phyloP scores from a whole-genome alignment of 2,329 filamentous ascomycete species.

The Neofusicoccum laricinum region DNA sequence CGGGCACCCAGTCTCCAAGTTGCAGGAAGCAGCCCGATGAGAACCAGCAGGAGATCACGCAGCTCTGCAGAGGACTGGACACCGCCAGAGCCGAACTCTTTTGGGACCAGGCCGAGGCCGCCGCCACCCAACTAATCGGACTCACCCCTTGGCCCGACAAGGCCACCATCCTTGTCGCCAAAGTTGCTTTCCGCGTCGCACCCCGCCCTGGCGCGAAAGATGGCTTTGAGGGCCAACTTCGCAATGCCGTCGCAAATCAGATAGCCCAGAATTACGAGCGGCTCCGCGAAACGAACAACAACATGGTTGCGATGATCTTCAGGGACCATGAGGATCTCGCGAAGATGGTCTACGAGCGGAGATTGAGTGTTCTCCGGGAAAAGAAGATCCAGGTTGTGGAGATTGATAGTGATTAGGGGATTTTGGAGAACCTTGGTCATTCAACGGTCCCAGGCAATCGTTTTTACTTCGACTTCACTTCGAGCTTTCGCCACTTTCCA shows the following conservation, averaged over 20 bases:
- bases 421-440: background rate
- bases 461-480: too few species aligned
- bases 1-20: background rate
- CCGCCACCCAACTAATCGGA: background rate
- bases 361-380: background rate
- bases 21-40: background rate
- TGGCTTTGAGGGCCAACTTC: background rate
- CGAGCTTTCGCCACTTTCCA: too few species aligned
- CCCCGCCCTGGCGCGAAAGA: background rate
- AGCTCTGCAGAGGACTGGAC: background rate
- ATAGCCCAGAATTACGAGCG: background rate
- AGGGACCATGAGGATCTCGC: conserved; percentile 5
- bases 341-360: background rate
- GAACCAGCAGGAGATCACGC: background rate
- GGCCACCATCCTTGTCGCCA: background rate
- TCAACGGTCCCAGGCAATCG: too few species aligned
- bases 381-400: background rate
- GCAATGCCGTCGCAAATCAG: background rate
- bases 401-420: background rate
- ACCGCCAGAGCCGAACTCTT: background rate
- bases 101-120: background rate
- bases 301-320: background rate
- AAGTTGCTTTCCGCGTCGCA: background rate
- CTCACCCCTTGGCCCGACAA: background rate
- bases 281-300: background rate